A percentile compares a stretch with the other conserved stretches of the same genome.
Conservation (phyloP, 2,329 filamentous ascomycete species). For the Metarhizium robertsii region DNA sequence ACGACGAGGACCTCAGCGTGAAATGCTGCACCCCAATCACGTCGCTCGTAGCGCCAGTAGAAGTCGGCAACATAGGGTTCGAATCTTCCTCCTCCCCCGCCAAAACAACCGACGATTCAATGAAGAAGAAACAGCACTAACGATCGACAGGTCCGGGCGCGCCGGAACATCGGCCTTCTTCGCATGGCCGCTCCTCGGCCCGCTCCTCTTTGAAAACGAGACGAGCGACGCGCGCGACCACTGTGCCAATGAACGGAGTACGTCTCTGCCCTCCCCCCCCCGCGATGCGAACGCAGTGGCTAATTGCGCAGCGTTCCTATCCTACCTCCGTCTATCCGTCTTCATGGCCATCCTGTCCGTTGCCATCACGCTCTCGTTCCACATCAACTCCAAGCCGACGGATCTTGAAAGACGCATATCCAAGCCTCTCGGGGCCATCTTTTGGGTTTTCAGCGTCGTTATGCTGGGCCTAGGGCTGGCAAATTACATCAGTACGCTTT, state of each 20-base stretch:
- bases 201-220: slow-evolving; percentile 65
- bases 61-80: slow-evolving; percentile 32
- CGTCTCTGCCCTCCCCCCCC: slow-evolving; percentile 7
- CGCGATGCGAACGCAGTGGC: background rate
- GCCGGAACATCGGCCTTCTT: slow-evolving; percentile 38
- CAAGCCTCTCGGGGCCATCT: slow-evolving; percentile 74
- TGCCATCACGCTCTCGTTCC: slow-evolving; percentile 88
- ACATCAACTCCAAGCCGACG: slow-evolving; percentile 67
- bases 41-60: slow-evolving; percentile 31
- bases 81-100: background rate
- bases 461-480: slow-evolving; percentile 69
- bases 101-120: background rate
- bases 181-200: slow-evolving; percentile 53
- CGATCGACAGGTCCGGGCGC: slow-evolving; percentile 10
- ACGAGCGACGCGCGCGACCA: slow-evolving; percentile 68
- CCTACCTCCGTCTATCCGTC: slow-evolving; percentile 79
- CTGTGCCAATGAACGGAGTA: slow-evolving; percentile 69
- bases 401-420: slow-evolving; percentile 66
- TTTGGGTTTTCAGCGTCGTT: slow-evolving; percentile 74
- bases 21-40: slow-evolving; percentile 28
- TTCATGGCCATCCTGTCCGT: slow-evolving; percentile 87
- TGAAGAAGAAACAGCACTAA: background rate
- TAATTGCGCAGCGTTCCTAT: slow-evolving; percentile 57
- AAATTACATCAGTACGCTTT: slow-evolving; percentile 70
- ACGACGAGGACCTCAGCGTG: slow-evolving; percentile 23